These are phyloP conservation scores for Botrytis byssoidea DNA, from an alignment of 2,329 filamentous ascomycete species.

Conservation along the genomic window DNA sequence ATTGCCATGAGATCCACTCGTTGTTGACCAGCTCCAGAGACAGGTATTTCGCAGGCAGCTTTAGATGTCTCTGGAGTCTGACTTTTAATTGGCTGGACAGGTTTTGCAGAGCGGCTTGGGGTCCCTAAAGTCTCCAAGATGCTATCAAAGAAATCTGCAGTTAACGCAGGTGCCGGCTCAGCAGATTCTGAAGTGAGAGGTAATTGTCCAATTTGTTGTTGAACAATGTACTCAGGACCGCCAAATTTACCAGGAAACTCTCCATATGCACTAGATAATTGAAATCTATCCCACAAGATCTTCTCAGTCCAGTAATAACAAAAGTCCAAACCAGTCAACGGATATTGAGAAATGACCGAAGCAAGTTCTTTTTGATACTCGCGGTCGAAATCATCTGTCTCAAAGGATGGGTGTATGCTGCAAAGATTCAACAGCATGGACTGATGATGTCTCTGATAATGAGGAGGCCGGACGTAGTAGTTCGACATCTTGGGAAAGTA, in stretches of 20 bases:
- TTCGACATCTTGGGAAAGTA: not conserved
- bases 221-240: not conserved
- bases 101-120: not conserved
- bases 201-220: not conserved
- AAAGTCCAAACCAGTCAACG: not conserved
- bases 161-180: not conserved
- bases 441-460: constrained; percentile 14
- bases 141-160: not conserved
- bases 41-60: not conserved
- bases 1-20: not conserved
- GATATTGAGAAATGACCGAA: not conserved
- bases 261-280: not conserved
- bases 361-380: constrained; percentile 2
- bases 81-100: not conserved
- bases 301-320: constrained; percentile 10
- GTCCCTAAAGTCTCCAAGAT: not conserved
- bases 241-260: constrained; percentile 9
- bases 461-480: not conserved
- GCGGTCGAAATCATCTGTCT: constrained; percentile 7
- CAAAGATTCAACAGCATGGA: constrained; percentile 1
- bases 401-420: not conserved
- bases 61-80: not conserved
- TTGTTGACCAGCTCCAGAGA: not conserved
- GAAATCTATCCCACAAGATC: constrained; percentile 1
- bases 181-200: not conserved